Evolutionary conservation across 192 early-diverging fungal species (phyloP), one percentile per base, ranked within the genome.

Genomic region (Haplosporangium gracile): DNA sequence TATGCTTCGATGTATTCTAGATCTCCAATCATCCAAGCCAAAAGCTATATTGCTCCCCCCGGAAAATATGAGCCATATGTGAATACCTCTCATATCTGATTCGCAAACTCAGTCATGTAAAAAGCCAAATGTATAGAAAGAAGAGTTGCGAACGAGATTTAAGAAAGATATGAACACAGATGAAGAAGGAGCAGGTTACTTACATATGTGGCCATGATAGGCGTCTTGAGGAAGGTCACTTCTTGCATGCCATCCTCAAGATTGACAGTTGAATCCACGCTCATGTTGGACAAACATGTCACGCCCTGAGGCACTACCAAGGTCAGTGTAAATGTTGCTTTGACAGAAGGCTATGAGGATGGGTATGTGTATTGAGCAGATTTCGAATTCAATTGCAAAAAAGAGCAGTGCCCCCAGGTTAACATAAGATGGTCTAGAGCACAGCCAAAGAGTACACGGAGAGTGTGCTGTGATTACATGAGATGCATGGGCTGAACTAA

Each of bases 231-330:
- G 63, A 89, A 88, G 5, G 80, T 70, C 22, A 82, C 88, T 29
- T 87, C 75, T 47, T 85, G 79, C 78, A 81, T 77, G 2, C 81
- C 79, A 38, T 76, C 69, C 39, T 76, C 76, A 38, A 79, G 76
- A 2, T 81, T 26, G 15, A 43, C 63, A 11, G 82, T 83, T 5
- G 79, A 51, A 4, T 84, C 71, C 10, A 91, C 77, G 26, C 72
- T 85, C 89, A 89, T 92, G 73, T 94, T 94, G 24, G 91, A 92
- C 5, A 94, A 60, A 36, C 90, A 92, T n/a, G 77, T 82, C 55
- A 82, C 84, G 18, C 74, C 78, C 47, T 78, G 80, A n/a, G 82
- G 87, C 11, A 81, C 91, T 1, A 81, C 82, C 49, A 94, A 68
- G 24, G 87, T 89, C 79, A 94, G 77, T 7, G 88, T 74, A 65